Evolutionary conservation across 768 basidiomycete species (phyloP).

Genomic region (Serendipita sp.): DNA sequence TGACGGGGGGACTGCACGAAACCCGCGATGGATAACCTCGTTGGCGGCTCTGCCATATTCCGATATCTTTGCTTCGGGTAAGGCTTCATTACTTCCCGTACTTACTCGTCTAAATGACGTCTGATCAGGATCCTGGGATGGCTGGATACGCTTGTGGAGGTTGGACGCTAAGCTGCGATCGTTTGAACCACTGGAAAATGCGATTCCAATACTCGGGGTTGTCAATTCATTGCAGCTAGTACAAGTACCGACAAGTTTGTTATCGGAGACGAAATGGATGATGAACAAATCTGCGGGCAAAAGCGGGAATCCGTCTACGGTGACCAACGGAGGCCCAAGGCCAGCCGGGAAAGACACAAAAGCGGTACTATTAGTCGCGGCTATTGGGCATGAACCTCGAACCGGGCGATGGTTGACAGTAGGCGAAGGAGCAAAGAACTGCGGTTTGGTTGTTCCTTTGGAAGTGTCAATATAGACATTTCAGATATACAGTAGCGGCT

Average conservation of each 20-base stretch:
- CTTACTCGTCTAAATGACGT: not conserved
- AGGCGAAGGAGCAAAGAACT: slow-evolving; percentile 54
- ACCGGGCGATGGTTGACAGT: slow-evolving; percentile 77
- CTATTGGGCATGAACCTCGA: slow-evolving; percentile 74
- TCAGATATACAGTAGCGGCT: not conserved
- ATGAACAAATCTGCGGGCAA: not conserved
- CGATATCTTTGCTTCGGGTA: slow-evolving; percentile 82
- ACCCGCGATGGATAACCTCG: slow-evolving; percentile 84
- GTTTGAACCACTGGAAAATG: slow-evolving; percentile 45
- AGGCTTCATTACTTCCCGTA: slow-evolving; percentile 12
- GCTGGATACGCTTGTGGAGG: slow-evolving; percentile 79
- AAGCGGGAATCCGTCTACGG: not conserved
- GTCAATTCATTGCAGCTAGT: slow-evolving; percentile 83
- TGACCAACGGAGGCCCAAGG: slow-evolving; percentile 9
- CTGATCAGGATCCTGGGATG: slow-evolving; percentile 79
- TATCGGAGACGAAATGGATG: slow-evolving; percentile 31
- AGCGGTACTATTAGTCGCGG: slow-evolving; percentile 53
- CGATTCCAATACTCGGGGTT: slow-evolving; percentile 54
- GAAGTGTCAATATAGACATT: not conserved
- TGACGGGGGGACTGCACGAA: slow-evolving; percentile 56
- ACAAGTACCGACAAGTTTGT: slow-evolving; percentile 28
- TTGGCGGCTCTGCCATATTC: slow-evolving; percentile 73
- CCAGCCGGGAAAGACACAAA: slow-evolving; percentile 14
- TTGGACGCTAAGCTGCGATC: slow-evolving; percentile 63
- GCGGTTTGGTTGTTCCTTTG: slow-evolving; percentile 47